Evolutionary conservation across 2,329 filamentous ascomycete species (phyloP).

Genomic region (Colletotrichum destructivum): DNA sequence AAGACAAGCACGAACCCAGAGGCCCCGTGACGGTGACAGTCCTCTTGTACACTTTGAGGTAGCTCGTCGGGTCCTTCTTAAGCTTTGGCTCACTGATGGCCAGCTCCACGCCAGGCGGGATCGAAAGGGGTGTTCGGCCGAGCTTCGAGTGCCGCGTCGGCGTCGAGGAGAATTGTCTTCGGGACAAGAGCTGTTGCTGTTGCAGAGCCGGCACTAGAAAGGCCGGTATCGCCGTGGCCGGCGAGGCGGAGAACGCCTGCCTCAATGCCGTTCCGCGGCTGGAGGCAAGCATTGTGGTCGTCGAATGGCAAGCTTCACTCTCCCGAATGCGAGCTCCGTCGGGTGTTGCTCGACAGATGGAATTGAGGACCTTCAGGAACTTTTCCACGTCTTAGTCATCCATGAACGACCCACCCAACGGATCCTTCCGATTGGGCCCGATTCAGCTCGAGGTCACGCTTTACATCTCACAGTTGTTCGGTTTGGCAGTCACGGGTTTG

Average conservation of each 20-base stretch:
- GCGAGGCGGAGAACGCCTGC: constrained; percentile 66
- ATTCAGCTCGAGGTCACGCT: background rate
- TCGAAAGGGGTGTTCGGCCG: constrained; percentile 82
- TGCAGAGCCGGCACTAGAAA: constrained; percentile 84
- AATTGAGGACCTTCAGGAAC: constrained; percentile 40
- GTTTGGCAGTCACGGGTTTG: background rate
- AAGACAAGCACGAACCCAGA: constrained; percentile 71
- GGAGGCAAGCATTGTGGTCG: constrained; percentile 73
- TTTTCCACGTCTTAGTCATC: constrained; percentile 55
- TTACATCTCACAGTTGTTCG: background rate
- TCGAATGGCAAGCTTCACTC: constrained; percentile 49
- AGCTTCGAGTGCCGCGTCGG: constrained; percentile 82
- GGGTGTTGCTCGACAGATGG: constrained; percentile 16
- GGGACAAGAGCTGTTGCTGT: constrained; percentile 50
- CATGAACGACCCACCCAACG: constrained; percentile 1
- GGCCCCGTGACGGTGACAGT: constrained; percentile 86
- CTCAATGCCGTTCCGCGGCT: constrained; percentile 73
- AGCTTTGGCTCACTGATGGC: constrained; percentile 74
- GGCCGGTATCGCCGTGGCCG: constrained; percentile 72
- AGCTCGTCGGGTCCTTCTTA: constrained; percentile 70
- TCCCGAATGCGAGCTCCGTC: constrained; percentile 22
- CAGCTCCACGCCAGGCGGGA: constrained; percentile 88
- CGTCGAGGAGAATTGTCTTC: constrained; percentile 80
- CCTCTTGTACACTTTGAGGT: constrained; percentile 73
- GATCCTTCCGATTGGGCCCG: constrained; percentile 24